Evolutionary conservation across 2,329 filamentous ascomycete species (phyloP).

Genomic region (Botrytis elliptica): DNA sequence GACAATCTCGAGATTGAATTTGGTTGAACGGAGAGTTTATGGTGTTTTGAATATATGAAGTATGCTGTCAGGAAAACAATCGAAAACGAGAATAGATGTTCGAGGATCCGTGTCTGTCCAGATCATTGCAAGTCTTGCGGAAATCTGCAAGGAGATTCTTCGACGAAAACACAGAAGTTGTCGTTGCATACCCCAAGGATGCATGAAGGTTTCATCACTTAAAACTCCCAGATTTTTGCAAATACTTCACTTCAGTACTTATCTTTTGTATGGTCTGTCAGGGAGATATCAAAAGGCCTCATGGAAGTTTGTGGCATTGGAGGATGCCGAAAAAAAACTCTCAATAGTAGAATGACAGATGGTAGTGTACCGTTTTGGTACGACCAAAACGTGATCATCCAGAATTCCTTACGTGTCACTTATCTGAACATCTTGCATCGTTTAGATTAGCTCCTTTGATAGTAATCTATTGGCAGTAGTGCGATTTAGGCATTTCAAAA

Average conservation of each 20-base stretch:
- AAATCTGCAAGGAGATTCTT: background rate
- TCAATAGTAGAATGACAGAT: background rate
- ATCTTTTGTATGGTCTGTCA: background rate
- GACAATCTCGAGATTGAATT: background rate
- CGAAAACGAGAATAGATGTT: background rate
- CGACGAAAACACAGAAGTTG: rapidly evolving
- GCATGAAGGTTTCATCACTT: background rate
- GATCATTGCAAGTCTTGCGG: background rate
- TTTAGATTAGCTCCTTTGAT: background rate
- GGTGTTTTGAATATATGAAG: background rate
- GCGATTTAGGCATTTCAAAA: background rate
- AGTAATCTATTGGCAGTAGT: background rate
- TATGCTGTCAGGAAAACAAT: too few relatives aligned
- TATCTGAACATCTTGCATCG: background rate
- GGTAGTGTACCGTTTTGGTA: background rate
- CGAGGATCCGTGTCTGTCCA: background rate
- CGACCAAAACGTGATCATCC: background rate
- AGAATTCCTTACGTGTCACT: background rate
- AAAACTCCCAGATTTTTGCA: background rate
- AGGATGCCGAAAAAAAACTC: background rate
- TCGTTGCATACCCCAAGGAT: background rate
- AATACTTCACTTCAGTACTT: background rate
- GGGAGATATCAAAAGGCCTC: background rate
- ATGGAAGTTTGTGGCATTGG: background rate
- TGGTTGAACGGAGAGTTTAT: background rate